Conservation (phyloP, 1,284 basidiomycete species). For the Quambalaria eucalypti region DNA sequence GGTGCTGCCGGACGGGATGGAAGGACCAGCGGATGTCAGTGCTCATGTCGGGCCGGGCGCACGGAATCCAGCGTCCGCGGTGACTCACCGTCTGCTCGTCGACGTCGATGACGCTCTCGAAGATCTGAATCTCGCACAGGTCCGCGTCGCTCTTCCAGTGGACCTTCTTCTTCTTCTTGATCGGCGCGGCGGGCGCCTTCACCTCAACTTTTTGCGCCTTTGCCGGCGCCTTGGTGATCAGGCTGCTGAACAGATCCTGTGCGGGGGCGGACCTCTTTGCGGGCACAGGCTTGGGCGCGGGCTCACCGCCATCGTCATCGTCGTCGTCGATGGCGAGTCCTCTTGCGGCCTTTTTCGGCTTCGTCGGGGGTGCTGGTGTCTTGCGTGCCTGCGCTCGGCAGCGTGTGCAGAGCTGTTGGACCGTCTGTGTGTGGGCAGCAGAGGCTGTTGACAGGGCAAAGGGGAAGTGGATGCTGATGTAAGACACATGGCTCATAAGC, state of each 20-base stretch:
- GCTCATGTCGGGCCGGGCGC: not conserved
- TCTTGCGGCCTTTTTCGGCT: not conserved
- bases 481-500: not conserved
- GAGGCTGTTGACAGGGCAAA: slow-evolving; percentile 2
- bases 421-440: not conserved
- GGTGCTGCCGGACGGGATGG: not conserved
- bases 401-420: not conserved
- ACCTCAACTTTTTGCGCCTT: not conserved
- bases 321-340: not conserved
- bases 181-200: not conserved
- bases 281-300: not conserved
- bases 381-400: not conserved
- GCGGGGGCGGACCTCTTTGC: not conserved
- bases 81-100: not conserved
- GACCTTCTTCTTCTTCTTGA: not conserved
- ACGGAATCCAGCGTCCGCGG: too few species aligned
- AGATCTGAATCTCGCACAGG: not conserved
- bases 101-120: not conserved
- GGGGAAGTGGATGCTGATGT: not conserved
- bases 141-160: not conserved
- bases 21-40: not conserved
- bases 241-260: not conserved
- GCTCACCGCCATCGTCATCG: not conserved
- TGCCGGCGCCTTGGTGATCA: not conserved
- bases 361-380: not conserved